These are phyloP conservation scores for Stereocaulon alpinum DNA, from an alignment of 495 filamentous ascomycete species.

Conservation along the genomic window DNA sequence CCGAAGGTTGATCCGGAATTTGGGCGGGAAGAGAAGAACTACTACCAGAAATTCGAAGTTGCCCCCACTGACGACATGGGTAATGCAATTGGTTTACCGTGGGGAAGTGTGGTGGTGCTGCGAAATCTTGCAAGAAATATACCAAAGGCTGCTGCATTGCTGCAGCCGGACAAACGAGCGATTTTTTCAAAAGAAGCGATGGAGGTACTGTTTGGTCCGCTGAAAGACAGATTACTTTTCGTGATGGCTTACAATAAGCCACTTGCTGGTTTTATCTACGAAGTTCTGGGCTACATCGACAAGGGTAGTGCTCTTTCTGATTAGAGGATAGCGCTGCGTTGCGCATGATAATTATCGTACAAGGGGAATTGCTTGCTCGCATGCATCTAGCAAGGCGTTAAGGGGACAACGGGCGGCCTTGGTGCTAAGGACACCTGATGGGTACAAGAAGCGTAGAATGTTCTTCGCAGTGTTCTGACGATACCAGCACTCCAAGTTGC, in stretches of 20 bases:
- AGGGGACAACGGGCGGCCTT: neutral
- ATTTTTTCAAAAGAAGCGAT: slow-evolving; percentile 31
- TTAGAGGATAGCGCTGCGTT: neutral
- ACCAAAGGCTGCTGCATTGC: slow-evolving; percentile 26
- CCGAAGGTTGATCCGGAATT: slow-evolving; percentile 34
- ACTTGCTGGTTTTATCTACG: slow-evolving; percentile 35
- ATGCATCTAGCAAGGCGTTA: neutral
- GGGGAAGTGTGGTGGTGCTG: slow-evolving; percentile 74
- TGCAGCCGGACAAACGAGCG: slow-evolving; percentile 11
- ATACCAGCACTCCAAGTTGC: neutral
- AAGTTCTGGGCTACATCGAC: slow-evolving; percentile 34
- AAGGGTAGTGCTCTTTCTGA: slow-evolving; percentile 15
- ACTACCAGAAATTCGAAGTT: slow-evolving; percentile 43
- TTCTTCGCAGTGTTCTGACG: neutral
- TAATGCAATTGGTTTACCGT: slow-evolving; percentile 73
- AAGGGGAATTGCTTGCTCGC: neutral
- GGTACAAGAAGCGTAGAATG: neutral
- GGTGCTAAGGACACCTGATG: neutral
- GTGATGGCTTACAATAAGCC: slow-evolving; percentile 39
- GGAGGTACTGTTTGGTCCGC: slow-evolving; percentile 34
- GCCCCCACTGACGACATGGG: slow-evolving; percentile 72
- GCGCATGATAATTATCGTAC: too few species aligned
- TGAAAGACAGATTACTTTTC: slow-evolving; percentile 33
- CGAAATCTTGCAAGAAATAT: slow-evolving; percentile 79
- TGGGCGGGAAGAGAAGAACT: slow-evolving; percentile 32